phyloP scores from a whole-genome alignment of 169 alveolate genomes.

The Plasmodium chabaudi region DNA sequence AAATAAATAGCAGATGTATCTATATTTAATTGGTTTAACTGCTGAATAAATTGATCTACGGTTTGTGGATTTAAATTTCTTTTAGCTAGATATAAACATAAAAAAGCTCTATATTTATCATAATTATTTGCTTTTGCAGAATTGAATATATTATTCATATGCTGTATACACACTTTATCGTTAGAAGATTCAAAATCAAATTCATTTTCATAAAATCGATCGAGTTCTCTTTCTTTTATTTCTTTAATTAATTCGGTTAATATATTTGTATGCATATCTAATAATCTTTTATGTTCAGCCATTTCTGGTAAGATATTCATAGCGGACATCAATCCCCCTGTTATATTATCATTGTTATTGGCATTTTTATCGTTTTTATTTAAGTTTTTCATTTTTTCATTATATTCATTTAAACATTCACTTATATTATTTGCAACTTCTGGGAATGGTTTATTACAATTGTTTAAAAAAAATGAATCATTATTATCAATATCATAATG shows the following conservation, averaged over 20 bases:
- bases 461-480: slow-evolving; percentile 79
- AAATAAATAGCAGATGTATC: slow-evolving; percentile 62
- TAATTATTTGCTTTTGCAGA: slow-evolving; percentile 74
- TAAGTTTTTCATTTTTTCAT: slow-evolving; percentile 79
- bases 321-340: slow-evolving; percentile 85
- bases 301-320: slow-evolving; percentile 89
- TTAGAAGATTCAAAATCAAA: slow-evolving; percentile 82
- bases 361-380: slow-evolving; percentile 48
- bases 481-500: slow-evolving; percentile 80
- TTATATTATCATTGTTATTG: slow-evolving; percentile 61
- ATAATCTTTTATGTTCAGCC: slow-evolving; percentile 88
- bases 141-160: slow-evolving; percentile 81
- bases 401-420: slow-evolving; percentile 80
- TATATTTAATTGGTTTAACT: slow-evolving; percentile 73
- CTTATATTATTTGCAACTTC: slow-evolving; percentile 86
- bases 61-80: slow-evolving; percentile 56
- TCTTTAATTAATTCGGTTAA: slow-evolving; percentile 87
- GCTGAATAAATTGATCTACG: slow-evolving; percentile 77
- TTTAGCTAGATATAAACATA: slow-evolving; percentile 78
- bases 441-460: slow-evolving; percentile 81
- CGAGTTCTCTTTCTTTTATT: slow-evolving; percentile 87
- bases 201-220: slow-evolving; percentile 85
- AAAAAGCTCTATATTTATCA: slow-evolving; percentile 83
- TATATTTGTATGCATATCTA: slow-evolving; percentile 90
- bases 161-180: slow-evolving; percentile 81